These are phyloP conservation scores for Serendipita sp. DNA, from an alignment of 1,284 basidiomycete genomes.

Conservation along the genomic window DNA sequence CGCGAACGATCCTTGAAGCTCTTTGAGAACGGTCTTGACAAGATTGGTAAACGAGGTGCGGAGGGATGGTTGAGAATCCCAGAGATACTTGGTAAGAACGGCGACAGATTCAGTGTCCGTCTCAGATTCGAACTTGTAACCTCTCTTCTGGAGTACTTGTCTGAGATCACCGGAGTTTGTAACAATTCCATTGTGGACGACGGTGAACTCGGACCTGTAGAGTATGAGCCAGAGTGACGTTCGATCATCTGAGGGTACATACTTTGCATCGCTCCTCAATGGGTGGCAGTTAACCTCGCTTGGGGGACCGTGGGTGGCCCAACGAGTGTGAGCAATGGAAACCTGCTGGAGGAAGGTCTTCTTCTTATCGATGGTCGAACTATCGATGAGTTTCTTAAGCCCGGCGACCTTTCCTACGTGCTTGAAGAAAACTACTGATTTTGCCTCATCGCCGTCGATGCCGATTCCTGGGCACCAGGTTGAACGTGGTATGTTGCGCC, in stretches of 20 bases:
- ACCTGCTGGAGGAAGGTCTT: slow-evolving; percentile 82
- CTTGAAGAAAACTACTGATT: slow-evolving; percentile 81
- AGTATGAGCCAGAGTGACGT: neutral
- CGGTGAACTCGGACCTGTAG: slow-evolving; percentile 58
- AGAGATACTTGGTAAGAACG: slow-evolving; percentile 92
- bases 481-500: neutral
- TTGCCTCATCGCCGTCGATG: slow-evolving; percentile 83
- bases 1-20: slow-evolving; percentile 98
- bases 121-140: slow-evolving; percentile 88
- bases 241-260: slow-evolving; percentile 14
- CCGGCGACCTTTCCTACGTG: slow-evolving; percentile 96
- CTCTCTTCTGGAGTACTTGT: slow-evolving; percentile 89
- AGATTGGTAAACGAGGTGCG: slow-evolving; percentile 82
- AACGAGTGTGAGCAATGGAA: slow-evolving; percentile 97
- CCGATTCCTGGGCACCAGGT: slow-evolving; percentile 49
- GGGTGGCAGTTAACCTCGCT: slow-evolving; percentile 91
- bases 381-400: slow-evolving; percentile 82
- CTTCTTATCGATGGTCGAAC: slow-evolving; percentile 60
- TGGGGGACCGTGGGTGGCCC: slow-evolving; percentile 97
- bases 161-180: slow-evolving; percentile 87
- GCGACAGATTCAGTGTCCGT: slow-evolving; percentile 98
- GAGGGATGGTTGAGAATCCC: slow-evolving; percentile 84
- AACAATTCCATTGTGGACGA: slow-evolving; percentile 99
- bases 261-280: slow-evolving; percentile 68
- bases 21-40: slow-evolving; percentile 92